Evolutionary conservation across 2,329 filamentous ascomycete genomes (phyloP).

Genomic region (Scedosporium minutisporum): DNA sequence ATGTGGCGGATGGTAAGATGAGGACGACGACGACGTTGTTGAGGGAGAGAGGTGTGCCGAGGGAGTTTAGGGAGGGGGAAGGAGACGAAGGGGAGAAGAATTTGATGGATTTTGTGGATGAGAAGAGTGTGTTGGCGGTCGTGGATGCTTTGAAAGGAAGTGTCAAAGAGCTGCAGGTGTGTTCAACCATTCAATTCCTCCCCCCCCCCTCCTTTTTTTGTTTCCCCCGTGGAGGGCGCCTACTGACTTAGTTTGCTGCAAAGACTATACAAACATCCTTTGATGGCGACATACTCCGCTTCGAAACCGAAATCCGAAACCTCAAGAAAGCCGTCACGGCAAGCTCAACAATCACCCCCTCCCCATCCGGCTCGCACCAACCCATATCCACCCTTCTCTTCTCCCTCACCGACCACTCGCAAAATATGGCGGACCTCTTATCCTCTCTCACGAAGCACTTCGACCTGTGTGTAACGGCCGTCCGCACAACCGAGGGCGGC

Average conservation of each 20-base stretch:
- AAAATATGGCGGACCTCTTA: constrained; percentile 72
- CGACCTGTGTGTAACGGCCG: constrained; percentile 83
- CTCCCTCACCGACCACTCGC: constrained; percentile 62
- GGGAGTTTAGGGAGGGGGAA: constrained; percentile 48
- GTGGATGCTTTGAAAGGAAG: constrained; percentile 58
- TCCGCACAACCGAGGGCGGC: constrained; percentile 80
- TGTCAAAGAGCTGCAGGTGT: constrained; percentile 60
- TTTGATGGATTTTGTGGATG: constrained; percentile 69
- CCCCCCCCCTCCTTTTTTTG: neutral
- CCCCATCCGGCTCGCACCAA: constrained; percentile 2
- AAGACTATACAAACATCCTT: constrained; percentile 61
- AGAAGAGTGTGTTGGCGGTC: constrained; percentile 56
- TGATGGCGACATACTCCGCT: constrained; percentile 63
- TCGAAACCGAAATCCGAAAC: constrained; percentile 63
- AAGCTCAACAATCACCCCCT: constrained; percentile 13
- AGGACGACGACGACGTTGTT: constrained; percentile 58
- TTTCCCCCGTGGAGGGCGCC: neutral
- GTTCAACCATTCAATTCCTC: constrained; percentile 9
- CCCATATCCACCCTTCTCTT: constrained; percentile 46
- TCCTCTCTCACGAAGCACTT: constrained; percentile 79
- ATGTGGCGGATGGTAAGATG: constrained; percentile 55
- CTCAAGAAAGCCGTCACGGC: constrained; percentile 48
- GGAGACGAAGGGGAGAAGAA: constrained; percentile 45
- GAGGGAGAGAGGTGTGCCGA: constrained; percentile 53
- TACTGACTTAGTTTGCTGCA: constrained; percentile 9